Percentiles rank a stretch among this genome's conserved stretches.
These are phyloP conservation scores for Lunasporangiospora selenospora DNA, from an alignment of 192 early-diverging fungal genomes.

Conservation along the genomic window DNA sequence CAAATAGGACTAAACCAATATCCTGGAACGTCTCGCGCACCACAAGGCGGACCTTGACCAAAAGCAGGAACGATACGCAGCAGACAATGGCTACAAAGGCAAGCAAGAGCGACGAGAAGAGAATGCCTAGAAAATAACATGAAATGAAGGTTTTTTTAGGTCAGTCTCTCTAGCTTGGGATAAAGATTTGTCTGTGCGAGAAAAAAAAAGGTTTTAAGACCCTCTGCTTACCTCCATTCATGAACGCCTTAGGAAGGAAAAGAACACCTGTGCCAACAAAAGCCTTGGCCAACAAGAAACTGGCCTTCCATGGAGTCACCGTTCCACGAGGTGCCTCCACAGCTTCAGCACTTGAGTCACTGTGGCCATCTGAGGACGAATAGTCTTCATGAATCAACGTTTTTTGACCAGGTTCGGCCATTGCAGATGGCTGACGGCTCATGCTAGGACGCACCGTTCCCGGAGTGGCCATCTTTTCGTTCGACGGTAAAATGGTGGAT, in stretches of 20 bases:
- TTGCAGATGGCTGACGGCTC: neutral
- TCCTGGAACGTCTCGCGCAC: slow-evolving; percentile 70
- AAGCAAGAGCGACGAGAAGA: slow-evolving; percentile 65
- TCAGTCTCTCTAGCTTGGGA: too few relatives aligned
- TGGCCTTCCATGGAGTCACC: slow-evolving; percentile 26
- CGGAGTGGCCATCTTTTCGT: slow-evolving; percentile 21
- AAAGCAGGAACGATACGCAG: slow-evolving; percentile 65
- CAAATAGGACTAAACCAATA: slow-evolving; percentile 26
- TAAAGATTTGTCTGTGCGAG: too few relatives aligned
- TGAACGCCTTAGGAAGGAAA: slow-evolving; percentile 76
- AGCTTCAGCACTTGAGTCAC: neutral
- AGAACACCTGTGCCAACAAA: slow-evolving; percentile 82
- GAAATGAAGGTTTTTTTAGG: too few relatives aligned
- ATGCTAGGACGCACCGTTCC: slow-evolving; percentile 13
- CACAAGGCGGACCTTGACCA: slow-evolving; percentile 66
- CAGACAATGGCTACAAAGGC: slow-evolving; percentile 65
- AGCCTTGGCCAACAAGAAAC: slow-evolving; percentile 64
- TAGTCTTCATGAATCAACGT: slow-evolving; percentile 12
- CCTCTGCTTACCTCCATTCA: slow-evolving; percentile 25
- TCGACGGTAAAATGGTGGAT: slow-evolving; percentile 15
- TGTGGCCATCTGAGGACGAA: neutral
- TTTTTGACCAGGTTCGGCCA: neutral
- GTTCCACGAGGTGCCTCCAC: slow-evolving; percentile 31
- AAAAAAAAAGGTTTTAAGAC: neutral
- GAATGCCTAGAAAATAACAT: slow-evolving; percentile 68